A percentile compares a stretch with the other conserved stretches of the same genome.
phyloP scores from a whole-genome alignment of 768 basidiomycete species.

The Butyriboletus loyo region DNA sequence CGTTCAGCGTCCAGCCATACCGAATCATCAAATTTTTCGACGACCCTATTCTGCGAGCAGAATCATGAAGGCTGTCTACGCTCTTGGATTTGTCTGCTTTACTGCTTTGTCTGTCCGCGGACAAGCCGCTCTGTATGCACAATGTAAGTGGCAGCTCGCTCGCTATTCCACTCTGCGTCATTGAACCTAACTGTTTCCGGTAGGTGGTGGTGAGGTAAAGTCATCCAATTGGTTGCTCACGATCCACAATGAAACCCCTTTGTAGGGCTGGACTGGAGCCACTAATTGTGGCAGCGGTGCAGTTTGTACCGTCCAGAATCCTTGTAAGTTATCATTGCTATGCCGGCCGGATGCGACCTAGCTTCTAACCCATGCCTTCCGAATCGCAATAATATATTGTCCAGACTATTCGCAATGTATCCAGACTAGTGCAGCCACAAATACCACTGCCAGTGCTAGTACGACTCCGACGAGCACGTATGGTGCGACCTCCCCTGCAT shows the following conservation, averaged over 20 bases:
- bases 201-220: conserved; percentile 10
- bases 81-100: conserved; percentile 1
- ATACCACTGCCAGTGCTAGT: not conserved
- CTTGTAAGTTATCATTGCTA: not conserved
- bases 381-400: not conserved
- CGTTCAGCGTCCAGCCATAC: not conserved
- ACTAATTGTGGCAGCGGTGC: conserved; percentile 8
- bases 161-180: too few relatives aligned
- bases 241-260: not conserved
- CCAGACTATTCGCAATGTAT: conserved; percentile 12
- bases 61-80: conserved; percentile 1
- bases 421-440: not conserved
- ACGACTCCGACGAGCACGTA: not conserved
- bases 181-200: not conserved
- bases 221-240: not conserved
- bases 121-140: conserved; percentile 10
- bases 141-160: conserved; percentile 1
- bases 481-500: not conserved
- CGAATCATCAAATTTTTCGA: not conserved
- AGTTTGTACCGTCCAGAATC: conserved; percentile 3
- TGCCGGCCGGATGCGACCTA: not conserved
- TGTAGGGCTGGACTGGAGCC: conserved; percentile 6
- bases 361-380: not conserved
- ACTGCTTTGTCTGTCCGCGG: conserved; percentile 1
- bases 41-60: not conserved